Percentiles rank a stretch among this genome's conserved stretches.
Evolutionary conservation across 441 rosid species (phyloP).

Genomic region (Populus tomentosa): DNA sequence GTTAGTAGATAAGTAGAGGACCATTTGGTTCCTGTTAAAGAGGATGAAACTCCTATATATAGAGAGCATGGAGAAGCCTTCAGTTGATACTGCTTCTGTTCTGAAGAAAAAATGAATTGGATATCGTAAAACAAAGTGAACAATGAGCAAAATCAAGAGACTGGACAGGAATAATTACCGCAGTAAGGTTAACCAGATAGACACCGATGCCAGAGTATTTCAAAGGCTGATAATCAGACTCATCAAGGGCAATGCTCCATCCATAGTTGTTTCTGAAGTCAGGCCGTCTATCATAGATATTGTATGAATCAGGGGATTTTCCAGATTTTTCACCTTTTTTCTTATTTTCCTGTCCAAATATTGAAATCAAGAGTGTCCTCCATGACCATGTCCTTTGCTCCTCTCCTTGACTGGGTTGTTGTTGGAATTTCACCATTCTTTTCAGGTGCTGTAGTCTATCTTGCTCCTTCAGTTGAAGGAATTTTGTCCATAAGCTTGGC

Average conservation of each 20-base stretch:
- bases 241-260: slow-evolving; percentile 66
- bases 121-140: background rate
- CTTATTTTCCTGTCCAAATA: slow-evolving; percentile 24
- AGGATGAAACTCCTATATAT: too few species aligned
- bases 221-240: slow-evolving; percentile 50
- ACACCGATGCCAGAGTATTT: slow-evolving; percentile 61
- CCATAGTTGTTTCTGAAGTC: slow-evolving; percentile 71
- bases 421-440: slow-evolving; percentile 33
- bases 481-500: slow-evolving; percentile 48
- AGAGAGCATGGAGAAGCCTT: too few species aligned
- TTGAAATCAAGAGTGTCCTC: slow-evolving; percentile 39
- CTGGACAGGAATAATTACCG: slow-evolving; percentile 34
- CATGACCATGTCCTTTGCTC: slow-evolving; percentile 42
- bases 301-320: slow-evolving; percentile 52
- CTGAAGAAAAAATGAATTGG: background rate
- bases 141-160: background rate
- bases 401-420: slow-evolving; percentile 21
- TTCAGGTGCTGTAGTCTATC: slow-evolving; percentile 52
- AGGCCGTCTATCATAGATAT: slow-evolving; percentile 42
- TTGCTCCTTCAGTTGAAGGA: slow-evolving; percentile 39
- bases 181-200: slow-evolving; percentile 68
- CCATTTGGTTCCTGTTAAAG: background rate
- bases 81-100: background rate
- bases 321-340: slow-evolving; percentile 10
- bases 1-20: background rate